A percentile compares a stretch with the other conserved stretches of the same genome.
phyloP scores from a whole-genome alignment of 139 green algal species.

The Volvox africanus region DNA sequence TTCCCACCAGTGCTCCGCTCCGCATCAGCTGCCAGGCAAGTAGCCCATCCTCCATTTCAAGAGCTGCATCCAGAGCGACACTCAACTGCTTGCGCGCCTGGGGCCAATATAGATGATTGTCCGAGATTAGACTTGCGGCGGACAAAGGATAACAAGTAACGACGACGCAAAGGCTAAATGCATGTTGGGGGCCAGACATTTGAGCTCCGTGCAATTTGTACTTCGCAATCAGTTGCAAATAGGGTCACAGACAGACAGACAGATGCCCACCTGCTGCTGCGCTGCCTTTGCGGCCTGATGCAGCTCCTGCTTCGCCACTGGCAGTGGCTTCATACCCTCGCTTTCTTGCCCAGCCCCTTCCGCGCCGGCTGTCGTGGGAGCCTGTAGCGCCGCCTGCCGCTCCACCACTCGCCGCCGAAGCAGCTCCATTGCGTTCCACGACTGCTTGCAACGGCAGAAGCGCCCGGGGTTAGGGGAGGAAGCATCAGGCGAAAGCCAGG shows the following conservation, averaged over 20 bases:
- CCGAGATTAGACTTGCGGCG: too few species aligned
- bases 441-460: not conserved
- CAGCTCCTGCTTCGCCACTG: conserved; percentile 3
- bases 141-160: too few species aligned
- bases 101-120: too few species aligned
- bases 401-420: not conserved
- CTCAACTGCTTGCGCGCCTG: not conserved
- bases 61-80: not conserved
- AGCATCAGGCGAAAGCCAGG: too few species aligned
- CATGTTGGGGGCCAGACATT: too few species aligned
- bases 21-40: conserved; percentile 30
- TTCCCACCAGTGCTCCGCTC: not conserved
- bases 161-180: too few species aligned
- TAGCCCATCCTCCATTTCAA: not conserved
- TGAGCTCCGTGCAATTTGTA: too few species aligned
- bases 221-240: too few species aligned
- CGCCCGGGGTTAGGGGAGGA: too few species aligned
- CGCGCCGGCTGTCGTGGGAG: not conserved
- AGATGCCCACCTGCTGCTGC: conserved; percentile 4
- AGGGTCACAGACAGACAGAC: too few species aligned
- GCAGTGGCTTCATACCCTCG: not conserved
- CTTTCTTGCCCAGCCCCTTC: not conserved
- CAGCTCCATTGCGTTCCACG: conserved; percentile 14
- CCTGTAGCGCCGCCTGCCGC: conserved; percentile 2
- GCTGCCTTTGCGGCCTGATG: not conserved